Percentiles rank a stretch among this genome's conserved stretches.
These are phyloP conservation scores for Ogataea neopini DNA, from an alignment of 805 yeast species.

Conservation along the genomic window DNA sequence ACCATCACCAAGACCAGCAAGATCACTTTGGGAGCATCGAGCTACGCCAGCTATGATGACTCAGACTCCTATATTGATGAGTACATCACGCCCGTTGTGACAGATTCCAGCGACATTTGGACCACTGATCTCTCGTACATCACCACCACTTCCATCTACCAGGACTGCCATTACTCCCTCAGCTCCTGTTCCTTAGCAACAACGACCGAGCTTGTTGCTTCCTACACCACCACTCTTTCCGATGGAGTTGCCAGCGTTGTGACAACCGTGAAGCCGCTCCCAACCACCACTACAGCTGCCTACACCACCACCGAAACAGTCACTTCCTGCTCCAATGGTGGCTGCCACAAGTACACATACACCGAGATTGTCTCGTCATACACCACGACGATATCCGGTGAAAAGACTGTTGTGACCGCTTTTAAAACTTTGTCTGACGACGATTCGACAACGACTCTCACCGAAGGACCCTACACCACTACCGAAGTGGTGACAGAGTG, in stretches of 20 bases:
- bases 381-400: conserved; percentile 20
- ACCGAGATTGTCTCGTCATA: conserved; percentile 22
- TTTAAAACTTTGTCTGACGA: conserved; percentile 7
- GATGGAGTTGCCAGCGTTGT: conserved; percentile 19
- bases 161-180: conserved; percentile 21
- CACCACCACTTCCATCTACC: conserved; percentile 24
- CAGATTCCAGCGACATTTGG: conserved; percentile 13
- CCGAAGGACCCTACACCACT: conserved; percentile 13
- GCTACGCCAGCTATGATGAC: conserved; percentile 6
- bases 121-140: conserved; percentile 17
- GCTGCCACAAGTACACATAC: conserved; percentile 16
- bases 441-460: conserved; percentile 10
- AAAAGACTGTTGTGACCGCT: conserved; percentile 12
- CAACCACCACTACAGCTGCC: conserved; percentile 9
- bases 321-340: conserved; percentile 4
- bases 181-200: conserved; percentile 26
- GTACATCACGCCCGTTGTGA: conserved; percentile 21
- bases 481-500: conserved; percentile 21
- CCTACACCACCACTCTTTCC: conserved; percentile 26
- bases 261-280: conserved; percentile 23
- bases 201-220: conserved; percentile 28
- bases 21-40: conserved; percentile 16
- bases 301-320: conserved; percentile 13
- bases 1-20: conserved; percentile 20
- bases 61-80: conserved; percentile 17